Evolutionary conservation across 148 eudicot genomes (phyloP), one percentile per base, ranked within the genome.

Genomic region (Beta vulgaris): DNA sequence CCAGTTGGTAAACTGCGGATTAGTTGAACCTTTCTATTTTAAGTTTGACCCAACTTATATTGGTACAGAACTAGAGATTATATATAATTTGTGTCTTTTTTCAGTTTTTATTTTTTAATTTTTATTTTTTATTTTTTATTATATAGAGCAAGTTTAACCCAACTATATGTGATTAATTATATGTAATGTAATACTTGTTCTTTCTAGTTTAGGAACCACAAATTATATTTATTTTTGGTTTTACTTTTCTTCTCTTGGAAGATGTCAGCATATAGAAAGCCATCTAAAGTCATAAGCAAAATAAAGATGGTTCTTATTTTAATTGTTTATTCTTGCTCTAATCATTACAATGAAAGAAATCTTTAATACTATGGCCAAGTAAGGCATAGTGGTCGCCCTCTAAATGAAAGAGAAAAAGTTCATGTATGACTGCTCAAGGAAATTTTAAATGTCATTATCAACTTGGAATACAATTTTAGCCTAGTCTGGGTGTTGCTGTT

Each of bases 331-430:
- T 16, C 14, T 40, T 73, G 12, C 16, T 3, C 7, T 36, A 36
- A 72, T 39, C 15, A 37, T 72, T 72, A n/a, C 60, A 72, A n/a
- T 36, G 7, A 34, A 40, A 16, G 46, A 39, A 1, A 14, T 39
- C 31, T 31, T 6, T 39, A 7, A 42, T 23, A 19, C 18, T 31
- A 29, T 72, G 67, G 19, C 37, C 40, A 73, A 29, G 57, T 46
- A 39, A 46, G 68, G 61, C 29, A 60, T n/a, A 31, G 69, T 73
- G 68, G 29, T 46, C 39, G 29, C 68, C 75, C 76, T 60, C 69
- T 60, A 60, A 42, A 19, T 8, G 1, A 6, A n/a, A 44, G n/a
- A 6, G 68, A 61, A 18, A 31, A 34, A 23, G 23, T 32, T 73
- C 32, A 32, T 49, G 29, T 59, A 54, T 43, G 42, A 73, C 64